Conservation (phyloP, 495 filamentous ascomycete species). For the Evansstolkia leycettana region DNA sequence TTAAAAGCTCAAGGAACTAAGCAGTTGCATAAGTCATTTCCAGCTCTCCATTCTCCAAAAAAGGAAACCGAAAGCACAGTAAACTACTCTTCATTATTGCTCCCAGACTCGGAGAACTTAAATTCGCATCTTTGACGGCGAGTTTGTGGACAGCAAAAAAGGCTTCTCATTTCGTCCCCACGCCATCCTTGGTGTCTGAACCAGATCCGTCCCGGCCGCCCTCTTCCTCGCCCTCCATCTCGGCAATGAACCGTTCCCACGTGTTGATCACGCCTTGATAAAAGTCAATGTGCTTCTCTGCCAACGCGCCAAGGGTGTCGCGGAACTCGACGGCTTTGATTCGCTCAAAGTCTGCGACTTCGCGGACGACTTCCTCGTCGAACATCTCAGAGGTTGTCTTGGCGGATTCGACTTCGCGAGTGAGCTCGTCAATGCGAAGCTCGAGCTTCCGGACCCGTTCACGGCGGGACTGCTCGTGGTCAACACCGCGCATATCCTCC, state of each 20-base stretch:
- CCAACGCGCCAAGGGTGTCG: constrained; percentile 67
- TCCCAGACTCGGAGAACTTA: too few species aligned
- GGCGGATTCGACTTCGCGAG: constrained; percentile 74
- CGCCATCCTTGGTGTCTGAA: too few species aligned
- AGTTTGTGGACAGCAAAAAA: too few species aligned
- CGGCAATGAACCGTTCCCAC: constrained; percentile 80
- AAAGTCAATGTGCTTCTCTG: constrained; percentile 78
- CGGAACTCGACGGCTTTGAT: constrained; percentile 93
- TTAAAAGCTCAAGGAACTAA: background rate
- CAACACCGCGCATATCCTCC: constrained; percentile 92
- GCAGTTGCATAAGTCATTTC: background rate
- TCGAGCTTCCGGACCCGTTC: constrained; percentile 84
- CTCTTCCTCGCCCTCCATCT: constrained; percentile 62
- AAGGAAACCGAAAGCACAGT: constrained; percentile 3
- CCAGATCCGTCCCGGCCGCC: too few species aligned
- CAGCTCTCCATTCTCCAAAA: constrained; percentile 1
- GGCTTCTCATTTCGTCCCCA: too few species aligned
- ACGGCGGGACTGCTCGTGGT: constrained; percentile 81
- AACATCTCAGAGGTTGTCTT: constrained; percentile 75
- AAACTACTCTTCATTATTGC: too few species aligned
- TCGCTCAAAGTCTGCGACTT: constrained; percentile 87
- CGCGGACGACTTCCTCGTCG: constrained; percentile 85
- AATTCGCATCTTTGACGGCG: too few species aligned
- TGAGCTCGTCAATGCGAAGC: constrained; percentile 80
- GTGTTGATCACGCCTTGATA: constrained; percentile 67